These are phyloP conservation scores for Erythrophleum ivorense DNA, from an alignment of 331 rosid genomes.

Conservation along the genomic window DNA sequence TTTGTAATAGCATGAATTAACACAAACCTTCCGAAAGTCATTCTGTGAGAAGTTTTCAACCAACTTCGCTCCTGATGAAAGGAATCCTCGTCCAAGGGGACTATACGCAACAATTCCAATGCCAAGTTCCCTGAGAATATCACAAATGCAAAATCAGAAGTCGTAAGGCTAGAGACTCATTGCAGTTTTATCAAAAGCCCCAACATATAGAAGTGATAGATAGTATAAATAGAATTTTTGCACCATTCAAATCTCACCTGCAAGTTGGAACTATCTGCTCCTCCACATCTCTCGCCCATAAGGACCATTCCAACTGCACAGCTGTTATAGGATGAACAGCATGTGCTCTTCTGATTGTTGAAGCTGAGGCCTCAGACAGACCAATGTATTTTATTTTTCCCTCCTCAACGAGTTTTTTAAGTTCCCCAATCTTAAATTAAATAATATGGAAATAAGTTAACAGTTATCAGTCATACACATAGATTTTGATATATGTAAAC, in stretches of 20 bases:
- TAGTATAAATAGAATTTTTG: background rate
- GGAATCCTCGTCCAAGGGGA: conserved; percentile 81
- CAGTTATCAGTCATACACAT: background rate
- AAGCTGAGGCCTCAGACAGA: conserved; percentile 74
- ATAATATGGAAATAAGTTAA: background rate
- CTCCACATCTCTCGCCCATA: conserved; percentile 69
- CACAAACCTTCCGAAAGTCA: conserved; percentile 61
- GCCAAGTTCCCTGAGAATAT: conserved; percentile 65
- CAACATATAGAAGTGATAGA: background rate
- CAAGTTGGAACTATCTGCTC: conserved; percentile 69
- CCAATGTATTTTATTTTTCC: conserved; percentile 75
- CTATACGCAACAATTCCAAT: conserved; percentile 81
- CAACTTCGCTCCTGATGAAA: conserved; percentile 57
- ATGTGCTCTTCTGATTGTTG: conserved; percentile 81
- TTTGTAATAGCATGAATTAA: background rate
- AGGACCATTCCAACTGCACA: conserved; percentile 71
- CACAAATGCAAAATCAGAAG: background rate
- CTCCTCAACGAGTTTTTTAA: conserved; percentile 70
- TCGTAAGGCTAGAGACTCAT: background rate
- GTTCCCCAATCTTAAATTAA: conserved; percentile 66
- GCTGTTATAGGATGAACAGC: conserved; percentile 75
- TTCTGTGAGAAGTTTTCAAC: conserved; percentile 38
- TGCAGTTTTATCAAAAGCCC: background rate
- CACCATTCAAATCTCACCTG: conserved; percentile 47
- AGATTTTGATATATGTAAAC: background rate